Conservation (phyloP, 148 eudicot genomes). For the Silene conica region DNA sequence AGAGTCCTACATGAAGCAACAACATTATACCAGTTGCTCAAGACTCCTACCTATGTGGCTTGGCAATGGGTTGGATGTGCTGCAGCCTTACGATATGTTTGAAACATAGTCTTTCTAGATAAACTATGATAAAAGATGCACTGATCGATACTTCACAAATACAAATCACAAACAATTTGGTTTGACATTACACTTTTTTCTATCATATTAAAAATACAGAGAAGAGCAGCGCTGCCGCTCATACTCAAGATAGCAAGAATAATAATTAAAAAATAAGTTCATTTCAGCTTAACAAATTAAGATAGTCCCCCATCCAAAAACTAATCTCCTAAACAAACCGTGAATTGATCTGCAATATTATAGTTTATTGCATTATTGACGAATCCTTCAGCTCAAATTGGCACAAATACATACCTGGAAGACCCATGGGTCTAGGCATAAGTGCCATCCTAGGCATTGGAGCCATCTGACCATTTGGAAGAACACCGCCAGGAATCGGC, state of each 20-base stretch:
- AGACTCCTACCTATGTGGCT: no score
- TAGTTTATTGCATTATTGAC: background rate
- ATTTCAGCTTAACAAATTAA: background rate
- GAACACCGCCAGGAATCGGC: conserved; percentile 48
- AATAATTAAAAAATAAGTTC: background rate
- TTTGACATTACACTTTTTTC: background rate
- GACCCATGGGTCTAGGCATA: conserved; percentile 65
- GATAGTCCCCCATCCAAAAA: background rate
- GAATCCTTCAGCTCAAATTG: background rate
- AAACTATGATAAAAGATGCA: background rate
- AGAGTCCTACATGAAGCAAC: no score
- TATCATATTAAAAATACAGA: background rate
- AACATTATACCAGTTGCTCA: no score
- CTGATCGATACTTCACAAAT: background rate
- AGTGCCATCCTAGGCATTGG: conserved; percentile 71
- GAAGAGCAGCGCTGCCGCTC: no score
- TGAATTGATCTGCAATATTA: conserved; percentile 1
- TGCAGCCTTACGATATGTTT: no score
- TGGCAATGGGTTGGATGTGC: no score
- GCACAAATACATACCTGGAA: conserved; percentile 35
- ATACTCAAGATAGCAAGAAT: background rate
- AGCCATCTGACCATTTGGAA: conserved; percentile 32
- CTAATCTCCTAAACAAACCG: background rate
- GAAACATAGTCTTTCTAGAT: background rate
- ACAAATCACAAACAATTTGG: background rate